Evolutionary conservation across 352 stramenopile species (phyloP).

Genomic region (Globisporangium abappressorium): DNA sequence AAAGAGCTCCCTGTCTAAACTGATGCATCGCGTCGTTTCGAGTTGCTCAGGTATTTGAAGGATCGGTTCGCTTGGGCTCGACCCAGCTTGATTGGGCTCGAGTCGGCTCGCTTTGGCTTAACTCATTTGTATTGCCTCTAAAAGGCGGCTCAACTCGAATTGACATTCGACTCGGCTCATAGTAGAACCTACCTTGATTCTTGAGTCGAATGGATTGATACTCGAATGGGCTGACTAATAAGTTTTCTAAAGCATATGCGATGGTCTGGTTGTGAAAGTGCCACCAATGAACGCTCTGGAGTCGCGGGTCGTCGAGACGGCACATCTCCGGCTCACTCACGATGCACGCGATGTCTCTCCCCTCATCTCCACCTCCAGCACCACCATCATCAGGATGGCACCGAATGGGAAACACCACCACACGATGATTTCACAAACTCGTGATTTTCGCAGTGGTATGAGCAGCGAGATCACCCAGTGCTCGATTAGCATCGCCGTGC

Average conservation of each 20-base stretch:
- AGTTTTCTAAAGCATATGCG: too few relatives aligned
- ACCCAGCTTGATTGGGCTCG: not conserved
- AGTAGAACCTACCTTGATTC: not conserved
- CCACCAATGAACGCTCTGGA: not conserved
- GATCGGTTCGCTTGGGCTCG: not conserved
- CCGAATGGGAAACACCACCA: not conserved
- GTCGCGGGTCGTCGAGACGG: too few relatives aligned
- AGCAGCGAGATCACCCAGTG: not conserved
- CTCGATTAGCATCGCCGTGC: too few relatives aligned
- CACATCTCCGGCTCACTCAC: not conserved
- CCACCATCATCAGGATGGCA: not conserved
- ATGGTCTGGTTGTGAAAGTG: not conserved
- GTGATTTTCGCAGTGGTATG: too few relatives aligned
- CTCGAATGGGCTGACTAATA: not conserved
- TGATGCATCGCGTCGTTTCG: constrained; percentile 12
- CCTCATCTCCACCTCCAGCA: not conserved
- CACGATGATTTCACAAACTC: not conserved
- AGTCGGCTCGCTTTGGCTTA: not conserved
- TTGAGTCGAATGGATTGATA: not conserved
- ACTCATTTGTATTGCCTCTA: not conserved
- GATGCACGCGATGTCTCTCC: not conserved
- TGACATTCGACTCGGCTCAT: not conserved
- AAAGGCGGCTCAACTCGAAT: not conserved
- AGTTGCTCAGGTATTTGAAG: not conserved
- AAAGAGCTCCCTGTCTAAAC: constrained; percentile 13